Conservation (phyloP, 441 rosid species). For the Populus hybrid region DNA sequence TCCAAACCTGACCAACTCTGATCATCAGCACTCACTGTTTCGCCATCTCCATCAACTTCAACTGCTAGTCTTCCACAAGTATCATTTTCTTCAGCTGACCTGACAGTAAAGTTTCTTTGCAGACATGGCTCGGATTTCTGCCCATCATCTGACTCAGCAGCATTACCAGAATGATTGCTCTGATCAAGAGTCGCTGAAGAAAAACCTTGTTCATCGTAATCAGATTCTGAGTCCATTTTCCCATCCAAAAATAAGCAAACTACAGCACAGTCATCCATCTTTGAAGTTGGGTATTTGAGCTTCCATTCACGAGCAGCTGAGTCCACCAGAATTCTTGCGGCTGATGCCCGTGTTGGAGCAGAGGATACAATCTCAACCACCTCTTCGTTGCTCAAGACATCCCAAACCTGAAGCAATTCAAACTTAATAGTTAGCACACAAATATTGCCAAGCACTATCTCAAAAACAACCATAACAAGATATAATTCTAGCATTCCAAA, state of each 20-base stretch:
- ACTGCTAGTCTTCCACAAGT: constrained; percentile 30
- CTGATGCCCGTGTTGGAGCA: constrained; percentile 72
- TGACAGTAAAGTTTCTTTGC: constrained; percentile 82
- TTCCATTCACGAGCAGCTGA: constrained; percentile 93
- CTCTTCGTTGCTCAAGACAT: constrained; percentile 94
- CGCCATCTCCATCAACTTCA: constrained; percentile 40
- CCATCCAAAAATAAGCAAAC: constrained; percentile 94
- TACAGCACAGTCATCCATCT: constrained; percentile 98
- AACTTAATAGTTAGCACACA: background rate
- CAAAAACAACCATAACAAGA: background rate
- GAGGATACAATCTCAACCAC: constrained; percentile 89
- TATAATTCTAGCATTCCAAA: background rate
- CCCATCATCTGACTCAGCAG: constrained; percentile 77
- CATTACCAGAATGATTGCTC: constrained; percentile 71
- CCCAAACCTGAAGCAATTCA: constrained; percentile 73
- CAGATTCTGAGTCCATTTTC: constrained; percentile 91
- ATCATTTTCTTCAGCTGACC: constrained; percentile 76
- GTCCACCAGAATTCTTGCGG: constrained; percentile 83
- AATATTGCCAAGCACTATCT: too few species aligned
- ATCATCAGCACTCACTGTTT: constrained; percentile 47
- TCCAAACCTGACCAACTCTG: constrained; percentile 92
- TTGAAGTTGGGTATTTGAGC: constrained; percentile 93
- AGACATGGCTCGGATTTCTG: constrained; percentile 82
- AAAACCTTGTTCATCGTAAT: constrained; percentile 74
- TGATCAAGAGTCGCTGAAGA: constrained; percentile 78